Conservation (phyloP, 2,329 filamentous ascomycete species). For the Fusarium oligoseptatum region DNA sequence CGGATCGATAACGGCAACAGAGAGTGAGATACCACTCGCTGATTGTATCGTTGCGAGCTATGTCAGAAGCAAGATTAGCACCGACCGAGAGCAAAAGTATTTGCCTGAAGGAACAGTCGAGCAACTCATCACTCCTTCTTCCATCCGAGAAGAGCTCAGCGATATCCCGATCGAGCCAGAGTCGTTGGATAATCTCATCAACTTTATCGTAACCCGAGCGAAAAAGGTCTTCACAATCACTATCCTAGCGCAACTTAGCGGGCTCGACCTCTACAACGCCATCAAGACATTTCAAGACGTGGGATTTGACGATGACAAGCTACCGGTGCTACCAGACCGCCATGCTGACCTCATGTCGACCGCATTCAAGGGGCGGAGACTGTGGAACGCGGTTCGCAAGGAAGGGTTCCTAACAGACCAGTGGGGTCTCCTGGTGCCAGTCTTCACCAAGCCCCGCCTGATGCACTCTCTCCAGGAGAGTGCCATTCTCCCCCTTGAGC, state of each 20-base stretch:
- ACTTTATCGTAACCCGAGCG: background rate
- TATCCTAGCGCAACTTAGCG: background rate
- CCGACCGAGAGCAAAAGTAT: background rate
- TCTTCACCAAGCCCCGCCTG: background rate
- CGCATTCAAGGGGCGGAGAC: background rate
- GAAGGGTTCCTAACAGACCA: constrained; percentile 32
- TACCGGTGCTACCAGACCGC: background rate
- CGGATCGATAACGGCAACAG: background rate
- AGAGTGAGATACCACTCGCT: constrained; percentile 1
- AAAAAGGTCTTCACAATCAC: constrained; percentile 9
- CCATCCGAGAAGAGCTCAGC: background rate
- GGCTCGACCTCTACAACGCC: background rate
- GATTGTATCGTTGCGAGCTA: constrained; percentile 3
- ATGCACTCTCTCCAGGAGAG: background rate
- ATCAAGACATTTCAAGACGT: background rate
- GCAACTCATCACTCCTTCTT: background rate
- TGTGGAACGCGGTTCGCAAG: background rate
- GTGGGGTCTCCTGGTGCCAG: constrained; percentile 1
- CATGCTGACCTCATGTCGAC: background rate
- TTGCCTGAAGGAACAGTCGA: background rate
- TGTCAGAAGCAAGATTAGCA: background rate
- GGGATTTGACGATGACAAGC: background rate
- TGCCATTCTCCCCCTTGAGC: constrained; percentile 4
- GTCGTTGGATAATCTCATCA: background rate
- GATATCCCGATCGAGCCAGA: background rate